A percentile compares a stretch with the other conserved stretches of the same genome.
Evolutionary conservation across 2,329 filamentous ascomycete species (phyloP).

Genomic region (Fusarium sp.): DNA sequence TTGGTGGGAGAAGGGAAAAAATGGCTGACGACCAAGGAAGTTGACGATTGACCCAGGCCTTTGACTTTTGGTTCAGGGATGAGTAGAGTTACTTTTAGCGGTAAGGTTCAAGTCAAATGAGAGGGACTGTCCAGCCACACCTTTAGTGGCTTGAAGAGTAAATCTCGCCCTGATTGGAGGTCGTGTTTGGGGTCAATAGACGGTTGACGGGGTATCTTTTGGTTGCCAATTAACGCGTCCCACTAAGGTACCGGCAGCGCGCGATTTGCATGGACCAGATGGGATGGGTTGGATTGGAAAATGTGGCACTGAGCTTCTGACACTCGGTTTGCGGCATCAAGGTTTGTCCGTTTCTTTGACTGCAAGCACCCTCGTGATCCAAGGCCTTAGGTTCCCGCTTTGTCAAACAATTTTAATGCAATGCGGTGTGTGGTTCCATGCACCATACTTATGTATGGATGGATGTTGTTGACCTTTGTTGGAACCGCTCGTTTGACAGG

Average conservation of each 20-base stretch:
- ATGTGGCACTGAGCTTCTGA: not conserved
- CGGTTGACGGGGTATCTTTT: conserved; percentile 29
- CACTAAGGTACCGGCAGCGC: conserved; percentile 20
- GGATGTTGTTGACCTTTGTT: conserved; percentile 6
- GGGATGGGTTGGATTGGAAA: not conserved
- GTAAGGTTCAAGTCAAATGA: conserved; percentile 32
- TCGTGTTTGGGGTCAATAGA: conserved; percentile 28
- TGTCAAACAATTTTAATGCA: not conserved
- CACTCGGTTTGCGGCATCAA: not conserved
- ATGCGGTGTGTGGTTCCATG: not conserved
- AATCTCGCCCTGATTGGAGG: conserved; percentile 32
- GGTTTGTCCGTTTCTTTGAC: conserved; percentile 9
- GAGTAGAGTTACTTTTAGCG: conserved; percentile 39
- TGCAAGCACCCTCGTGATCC: conserved; percentile 6
- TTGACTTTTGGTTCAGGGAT: conserved; percentile 51
- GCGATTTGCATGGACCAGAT: not conserved
- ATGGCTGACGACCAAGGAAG: conserved; percentile 47
- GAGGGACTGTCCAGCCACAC: conserved; percentile 42
- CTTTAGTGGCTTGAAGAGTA: conserved; percentile 30
- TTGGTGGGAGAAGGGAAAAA: conserved; percentile 44
- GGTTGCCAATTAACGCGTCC: conserved; percentile 42
- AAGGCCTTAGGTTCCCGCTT: not conserved
- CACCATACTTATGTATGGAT: not conserved
- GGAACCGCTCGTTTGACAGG: not conserved
- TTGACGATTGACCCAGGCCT: conserved; percentile 46